Evolutionary conservation across 2,329 filamentous ascomycete genomes (phyloP).

Genomic region (Colletotrichum camelliae): DNA sequence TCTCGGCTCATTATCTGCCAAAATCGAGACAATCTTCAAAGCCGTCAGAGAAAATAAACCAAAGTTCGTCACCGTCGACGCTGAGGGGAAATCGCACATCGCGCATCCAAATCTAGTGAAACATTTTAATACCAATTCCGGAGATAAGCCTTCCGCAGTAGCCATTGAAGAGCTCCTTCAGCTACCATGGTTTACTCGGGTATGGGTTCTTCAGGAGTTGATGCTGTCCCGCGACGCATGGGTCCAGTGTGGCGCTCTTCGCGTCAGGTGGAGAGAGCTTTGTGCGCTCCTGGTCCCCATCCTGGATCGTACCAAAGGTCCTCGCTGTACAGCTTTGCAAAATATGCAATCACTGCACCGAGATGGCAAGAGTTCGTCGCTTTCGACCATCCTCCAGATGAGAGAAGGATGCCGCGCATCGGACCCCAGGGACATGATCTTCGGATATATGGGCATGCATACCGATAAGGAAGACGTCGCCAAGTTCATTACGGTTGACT

Average conservation of each 20-base stretch:
- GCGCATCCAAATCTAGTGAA: too few species aligned
- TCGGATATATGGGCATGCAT: background rate
- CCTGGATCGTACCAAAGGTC: background rate
- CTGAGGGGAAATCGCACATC: background rate
- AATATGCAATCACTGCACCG: too few species aligned
- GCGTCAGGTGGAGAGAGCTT: background rate
- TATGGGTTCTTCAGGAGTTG: background rate
- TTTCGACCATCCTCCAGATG: background rate
- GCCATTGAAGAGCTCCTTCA: background rate
- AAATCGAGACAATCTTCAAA: too few species aligned
- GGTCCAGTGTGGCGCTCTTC: background rate
- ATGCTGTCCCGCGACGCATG: background rate
- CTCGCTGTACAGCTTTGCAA: too few species aligned
- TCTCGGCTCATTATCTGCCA: too few species aligned
- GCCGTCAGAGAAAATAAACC: background rate
- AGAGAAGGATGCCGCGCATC: background rate
- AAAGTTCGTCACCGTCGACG: background rate
- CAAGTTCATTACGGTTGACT: background rate
- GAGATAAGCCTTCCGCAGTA: background rate
- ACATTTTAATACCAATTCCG: too few species aligned
- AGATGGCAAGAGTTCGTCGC: too few species aligned
- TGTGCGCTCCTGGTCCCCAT: background rate
- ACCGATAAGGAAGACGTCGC: fast-evolving
- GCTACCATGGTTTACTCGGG: background rate
- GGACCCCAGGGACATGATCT: background rate